Evolutionary conservation across 179 eudicot species (phyloP).

Genomic region (Heliamphora pulchella): DNA sequence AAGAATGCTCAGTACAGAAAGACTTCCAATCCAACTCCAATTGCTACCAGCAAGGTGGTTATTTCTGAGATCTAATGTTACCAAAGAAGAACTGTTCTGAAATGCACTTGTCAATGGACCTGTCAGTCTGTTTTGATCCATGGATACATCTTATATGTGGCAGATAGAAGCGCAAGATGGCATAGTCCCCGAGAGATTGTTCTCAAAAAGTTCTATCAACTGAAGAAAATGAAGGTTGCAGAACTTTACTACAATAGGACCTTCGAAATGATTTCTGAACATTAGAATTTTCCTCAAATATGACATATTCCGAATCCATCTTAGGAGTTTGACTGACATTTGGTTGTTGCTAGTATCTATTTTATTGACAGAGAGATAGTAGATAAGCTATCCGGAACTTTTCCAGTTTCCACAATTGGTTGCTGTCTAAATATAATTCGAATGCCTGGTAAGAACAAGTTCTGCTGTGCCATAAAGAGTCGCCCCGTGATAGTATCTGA

Average conservation of each 20-base stretch:
- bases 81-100: conserved; percentile 10
- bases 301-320: background rate
- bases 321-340: conserved; percentile 7
- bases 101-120: conserved; percentile 3
- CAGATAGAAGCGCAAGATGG: conserved; percentile 12
- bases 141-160: background rate
- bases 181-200: background rate
- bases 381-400: background rate
- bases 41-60: conserved; percentile 13
- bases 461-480: background rate
- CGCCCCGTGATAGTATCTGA: background rate
- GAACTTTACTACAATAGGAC: conserved; percentile 8
- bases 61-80: conserved; percentile 19
- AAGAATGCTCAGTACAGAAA: conserved; percentile 11
- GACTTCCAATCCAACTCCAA: conserved; percentile 17
- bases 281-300: background rate
- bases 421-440: conserved; percentile 9
- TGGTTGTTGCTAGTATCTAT: conserved; percentile 15
- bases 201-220: conserved; percentile 8
- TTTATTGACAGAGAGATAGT: too few species aligned
- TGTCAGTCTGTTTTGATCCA: background rate
- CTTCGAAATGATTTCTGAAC: conserved; percentile 11
- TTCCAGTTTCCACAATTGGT: conserved; percentile 1
- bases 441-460: background rate
- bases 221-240: background rate